A percentile compares a stretch with the other conserved stretches of the same genome.
These are phyloP conservation scores for Ceratorhiza oryzae-sativae DNA, from an alignment of 1,284 basidiomycete species.

Conservation along the genomic window DNA sequence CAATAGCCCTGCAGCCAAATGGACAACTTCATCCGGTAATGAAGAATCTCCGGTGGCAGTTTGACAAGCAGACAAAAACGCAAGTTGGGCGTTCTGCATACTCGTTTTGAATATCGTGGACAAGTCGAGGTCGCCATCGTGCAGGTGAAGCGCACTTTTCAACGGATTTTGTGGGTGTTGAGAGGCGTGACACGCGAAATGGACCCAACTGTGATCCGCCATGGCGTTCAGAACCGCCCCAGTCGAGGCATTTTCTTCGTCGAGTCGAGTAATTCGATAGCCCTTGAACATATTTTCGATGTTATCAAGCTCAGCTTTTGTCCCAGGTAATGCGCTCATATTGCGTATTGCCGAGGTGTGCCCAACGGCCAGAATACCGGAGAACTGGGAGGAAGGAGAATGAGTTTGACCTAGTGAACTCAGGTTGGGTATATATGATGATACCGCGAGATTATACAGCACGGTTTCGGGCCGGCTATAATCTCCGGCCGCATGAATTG, in stretches of 20 bases:
- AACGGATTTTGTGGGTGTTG: not conserved
- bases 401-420: too few species aligned
- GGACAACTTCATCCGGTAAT: not conserved
- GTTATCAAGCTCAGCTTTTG: not conserved
- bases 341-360: too few species aligned
- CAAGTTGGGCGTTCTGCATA: conserved; percentile 13
- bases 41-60: conserved; percentile 28
- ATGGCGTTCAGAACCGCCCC: conserved; percentile 2
- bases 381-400: too few species aligned
- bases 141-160: conserved; percentile 3
- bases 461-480: conserved; percentile 39
- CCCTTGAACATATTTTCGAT: not conserved
- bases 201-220: conserved; percentile 6
- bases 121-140: conserved; percentile 6
- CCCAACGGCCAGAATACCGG: not conserved
- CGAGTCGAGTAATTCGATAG: not conserved
- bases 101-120: not conserved
- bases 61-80: conserved; percentile 39
- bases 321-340: not conserved
- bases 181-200: conserved; percentile 22
- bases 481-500: conserved; percentile 54
- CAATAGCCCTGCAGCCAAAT: not conserved
- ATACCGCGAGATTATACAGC: conserved; percentile 50
- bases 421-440: conserved; percentile 54
- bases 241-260: not conserved